Evolutionary conservation across 1,284 basidiomycete genomes (phyloP), one percentile per base, ranked within the genome.

Genomic region (Phaffia rhodozyma): DNA sequence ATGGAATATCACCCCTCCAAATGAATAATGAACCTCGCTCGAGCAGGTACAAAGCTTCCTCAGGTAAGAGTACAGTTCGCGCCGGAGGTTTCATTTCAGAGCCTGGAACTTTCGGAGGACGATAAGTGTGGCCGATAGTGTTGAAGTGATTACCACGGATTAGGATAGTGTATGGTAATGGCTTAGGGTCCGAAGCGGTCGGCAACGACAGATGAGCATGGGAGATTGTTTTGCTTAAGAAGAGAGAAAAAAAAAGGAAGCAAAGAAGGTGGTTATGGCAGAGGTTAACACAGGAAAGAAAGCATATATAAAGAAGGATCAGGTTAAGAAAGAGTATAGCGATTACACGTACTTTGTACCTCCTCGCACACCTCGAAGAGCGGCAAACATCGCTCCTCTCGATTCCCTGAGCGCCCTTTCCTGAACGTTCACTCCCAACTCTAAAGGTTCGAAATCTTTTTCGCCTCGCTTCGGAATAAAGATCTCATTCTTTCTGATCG

Each of bases 371-470:
- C 86, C 83, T 48, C 82, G 79, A 55, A 97, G 75, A 0, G 90
- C 85, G 51, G 85, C 83, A 66, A 92, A 86, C 85, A 96, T 90
- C 11, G 92, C 91, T 63, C 81, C 79, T 59, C 92, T 79, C 74
- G 89, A 86, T 29, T 83, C 77, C 68, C 93, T 89, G n/a, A 94
- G 79, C 62, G 85, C 85, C 56, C 90, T 89, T 23, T 75, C 76
- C 61, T 77, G 76, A 50, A 77, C 84, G 82, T 63, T 88, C 82
- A 53, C 83, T 80, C 61, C 81, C 69, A 72, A 77, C 67, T 65
- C 71, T 76, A 69, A 81, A 75, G 94, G 94, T 74, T 97, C 93
- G 70, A 93, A 97, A 70, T 96, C 91, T 73, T 97, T 96, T 74
- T 96, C 92, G 4, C 92, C 92, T 32, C 92, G 82, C 74, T 89